Conservation (phyloP, 2,329 filamentous ascomycete genomes). For the Thielaviopsis punctulata region DNA sequence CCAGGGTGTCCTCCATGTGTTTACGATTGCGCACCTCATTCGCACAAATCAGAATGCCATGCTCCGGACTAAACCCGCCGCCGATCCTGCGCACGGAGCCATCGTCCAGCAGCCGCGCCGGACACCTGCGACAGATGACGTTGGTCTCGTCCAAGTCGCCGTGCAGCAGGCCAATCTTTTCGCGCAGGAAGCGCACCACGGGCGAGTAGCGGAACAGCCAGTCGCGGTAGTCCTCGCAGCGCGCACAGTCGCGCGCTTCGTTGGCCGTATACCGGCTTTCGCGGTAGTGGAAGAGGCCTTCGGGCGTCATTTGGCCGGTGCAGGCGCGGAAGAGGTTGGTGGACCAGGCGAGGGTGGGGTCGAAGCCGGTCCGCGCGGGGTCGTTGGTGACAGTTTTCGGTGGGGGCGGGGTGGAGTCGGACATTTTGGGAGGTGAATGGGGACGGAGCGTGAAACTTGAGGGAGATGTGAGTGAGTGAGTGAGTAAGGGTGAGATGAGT, state of each 20-base stretch:
- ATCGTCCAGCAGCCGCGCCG: conserved; percentile 35
- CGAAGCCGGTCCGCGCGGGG: conserved; percentile 44
- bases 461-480: neutral
- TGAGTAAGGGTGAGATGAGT: neutral
- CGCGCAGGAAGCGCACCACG: conserved; percentile 68
- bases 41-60: conserved; percentile 82
- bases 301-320: conserved; percentile 50
- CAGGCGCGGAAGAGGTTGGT: conserved; percentile 75
- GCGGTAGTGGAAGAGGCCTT: conserved; percentile 61
- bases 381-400: conserved; percentile 34
- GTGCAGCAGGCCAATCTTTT: conserved; percentile 65
- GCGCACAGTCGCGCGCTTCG: conserved; percentile 61
- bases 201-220: conserved; percentile 76
- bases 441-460: neutral
- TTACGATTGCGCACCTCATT: conserved; percentile 69
- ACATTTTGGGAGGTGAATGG: neutral
- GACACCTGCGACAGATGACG: conserved; percentile 69
- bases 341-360: conserved; percentile 48
- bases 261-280: conserved; percentile 56
- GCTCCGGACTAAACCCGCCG: conserved; percentile 72
- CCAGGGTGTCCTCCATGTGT: conserved; percentile 82
- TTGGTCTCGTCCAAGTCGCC: conserved; percentile 57
- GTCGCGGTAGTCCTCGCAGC: conserved; percentile 66
- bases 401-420: neutral
- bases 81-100: conserved; percentile 46